Evolutionary conservation across 192 early-diverging fungal genomes (phyloP), one percentile per base, ranked within the genome.

Genomic region (Glomus cerebriforme): DNA sequence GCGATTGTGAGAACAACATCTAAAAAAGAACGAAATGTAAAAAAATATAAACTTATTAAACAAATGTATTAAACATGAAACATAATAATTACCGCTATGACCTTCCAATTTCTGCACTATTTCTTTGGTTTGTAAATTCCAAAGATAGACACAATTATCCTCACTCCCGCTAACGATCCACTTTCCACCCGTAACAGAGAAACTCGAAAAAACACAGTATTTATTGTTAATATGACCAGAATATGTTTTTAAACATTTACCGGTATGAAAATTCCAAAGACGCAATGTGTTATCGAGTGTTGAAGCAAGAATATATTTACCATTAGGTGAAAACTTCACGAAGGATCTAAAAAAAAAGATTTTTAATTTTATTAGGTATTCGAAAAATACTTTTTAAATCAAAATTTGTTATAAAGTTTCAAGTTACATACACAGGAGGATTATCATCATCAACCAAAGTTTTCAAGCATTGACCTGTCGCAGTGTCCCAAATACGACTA

Each of bases 271-370:
- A 84, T 92, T 93, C 98, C 98, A 99, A 63, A 99, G 88, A 13
- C 96, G 91, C 65, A 99, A 84, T 32, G 95, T 98, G 80, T 90
- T 95, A 87, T 99, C 97, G 67, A 95, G 88, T 12, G 96, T 97
- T 10, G 95, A 92, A 10, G 98, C 96, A 54, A 99, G 87, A 77
- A 99, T 96, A 81, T 96, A 99, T 87, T 99, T 98, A 73, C 97
- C 95, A 83, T 99, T 99, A 45, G 98, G 98, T 37, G 97, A 99
- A 82, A 99, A 99, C 83, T 96, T 97, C 17, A 97, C 96, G 88
- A 95, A 98, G 8, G 95, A 93, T 12, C 92, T 94, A 70, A 17
- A 34, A 47, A 78, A 13, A 26, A 67, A 75, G 37, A 34, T 1
- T 7, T 43, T 35, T 43, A 12, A 8, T 43, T 43, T 12, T 1